These are phyloP conservation scores for Thuidium tamariscinum DNA, from an alignment of 225 moss, liverwort and hornwort species.

Conservation along the genomic window DNA sequence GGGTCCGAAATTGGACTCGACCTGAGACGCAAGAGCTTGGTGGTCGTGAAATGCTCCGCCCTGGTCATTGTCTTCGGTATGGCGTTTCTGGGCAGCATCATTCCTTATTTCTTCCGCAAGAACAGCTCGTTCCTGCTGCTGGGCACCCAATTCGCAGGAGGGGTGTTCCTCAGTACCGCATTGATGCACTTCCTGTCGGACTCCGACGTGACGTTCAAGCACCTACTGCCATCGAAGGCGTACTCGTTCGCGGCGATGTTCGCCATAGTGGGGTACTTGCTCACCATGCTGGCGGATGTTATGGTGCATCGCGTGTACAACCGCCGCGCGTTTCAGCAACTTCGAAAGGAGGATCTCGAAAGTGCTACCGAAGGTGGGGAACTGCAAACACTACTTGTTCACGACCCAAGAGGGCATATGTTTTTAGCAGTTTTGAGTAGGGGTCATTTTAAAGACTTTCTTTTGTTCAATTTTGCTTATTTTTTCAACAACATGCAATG, in stretches of 20 bases:
- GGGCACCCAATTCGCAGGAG: slow-evolving; percentile 84
- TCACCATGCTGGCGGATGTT: slow-evolving; percentile 62
- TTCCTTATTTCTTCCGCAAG: slow-evolving; percentile 61
- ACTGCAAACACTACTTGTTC: not conserved
- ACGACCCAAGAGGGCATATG: not conserved
- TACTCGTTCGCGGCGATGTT: slow-evolving; percentile 68
- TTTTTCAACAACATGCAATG: not conserved
- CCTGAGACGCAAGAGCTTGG: slow-evolving; percentile 20
- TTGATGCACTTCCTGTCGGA: slow-evolving; percentile 75
- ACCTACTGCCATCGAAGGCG: slow-evolving; percentile 14
- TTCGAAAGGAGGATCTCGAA: slow-evolving; percentile 21
- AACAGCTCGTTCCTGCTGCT: slow-evolving; percentile 43
- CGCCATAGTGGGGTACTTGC: slow-evolving; percentile 42
- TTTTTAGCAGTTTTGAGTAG: not conserved
- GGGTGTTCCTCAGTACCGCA: slow-evolving; percentile 71
- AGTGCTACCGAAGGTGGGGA: slow-evolving; percentile 15
- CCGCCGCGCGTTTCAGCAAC: slow-evolving; percentile 20
- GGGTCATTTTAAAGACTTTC: not conserved
- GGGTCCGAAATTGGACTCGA: not conserved
- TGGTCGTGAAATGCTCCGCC: slow-evolving; percentile 51
- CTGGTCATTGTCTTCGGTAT: slow-evolving; percentile 51
- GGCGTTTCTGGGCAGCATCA: slow-evolving; percentile 54
- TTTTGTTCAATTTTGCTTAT: not conserved
- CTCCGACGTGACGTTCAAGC: slow-evolving; percentile 33
- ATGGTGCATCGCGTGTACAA: slow-evolving; percentile 39